A percentile compares a stretch with the other conserved stretches of the same genome.
Conservation (phyloP, 441 rosid species). For the Geranium incanum region DNA sequence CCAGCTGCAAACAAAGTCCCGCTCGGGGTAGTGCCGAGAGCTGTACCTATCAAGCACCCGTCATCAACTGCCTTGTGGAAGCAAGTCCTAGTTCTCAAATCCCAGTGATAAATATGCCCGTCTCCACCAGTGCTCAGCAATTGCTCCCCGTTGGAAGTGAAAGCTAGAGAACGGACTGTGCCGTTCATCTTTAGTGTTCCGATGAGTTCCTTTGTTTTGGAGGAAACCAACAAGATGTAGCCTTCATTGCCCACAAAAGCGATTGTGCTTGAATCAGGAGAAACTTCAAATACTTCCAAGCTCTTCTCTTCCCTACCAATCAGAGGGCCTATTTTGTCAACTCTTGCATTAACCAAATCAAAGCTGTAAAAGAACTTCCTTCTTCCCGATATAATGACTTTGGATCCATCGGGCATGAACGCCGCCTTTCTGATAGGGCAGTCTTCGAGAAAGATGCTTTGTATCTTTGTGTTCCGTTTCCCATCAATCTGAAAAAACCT, state of each 20-base stretch:
- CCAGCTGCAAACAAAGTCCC: conserved; percentile 72
- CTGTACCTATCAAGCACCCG: conserved; percentile 67
- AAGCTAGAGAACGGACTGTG: conserved; percentile 59
- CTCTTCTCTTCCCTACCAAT: conserved; percentile 94
- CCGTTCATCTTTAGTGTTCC: conserved; percentile 94
- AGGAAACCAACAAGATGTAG: conserved; percentile 64
- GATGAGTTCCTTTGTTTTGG: conserved; percentile 71
- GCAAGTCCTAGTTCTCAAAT: conserved; percentile 70
- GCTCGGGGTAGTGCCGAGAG: conserved; percentile 50
- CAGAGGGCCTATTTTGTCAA: conserved; percentile 75
- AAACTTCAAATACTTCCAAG: conserved; percentile 77
- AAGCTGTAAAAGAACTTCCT: conserved; percentile 85
- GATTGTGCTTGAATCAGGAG: conserved; percentile 63
- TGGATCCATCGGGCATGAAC: conserved; percentile 79
- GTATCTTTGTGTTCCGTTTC: conserved; percentile 72
- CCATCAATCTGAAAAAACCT: conserved; percentile 91
- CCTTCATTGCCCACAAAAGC: conserved; percentile 88
- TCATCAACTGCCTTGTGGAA: conserved; percentile 74
- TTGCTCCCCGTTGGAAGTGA: conserved; percentile 57
- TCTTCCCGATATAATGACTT: conserved; percentile 80
- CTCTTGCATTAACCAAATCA: conserved; percentile 68
- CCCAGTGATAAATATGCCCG: conserved; percentile 83
- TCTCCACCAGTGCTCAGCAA: conserved; percentile 83
- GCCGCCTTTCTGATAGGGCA: conserved; percentile 73
- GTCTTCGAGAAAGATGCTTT: conserved; percentile 81